Evolutionary conservation across 108 stramenopile genomes (phyloP).

Genomic region (Epithemia pelagica): DNA sequence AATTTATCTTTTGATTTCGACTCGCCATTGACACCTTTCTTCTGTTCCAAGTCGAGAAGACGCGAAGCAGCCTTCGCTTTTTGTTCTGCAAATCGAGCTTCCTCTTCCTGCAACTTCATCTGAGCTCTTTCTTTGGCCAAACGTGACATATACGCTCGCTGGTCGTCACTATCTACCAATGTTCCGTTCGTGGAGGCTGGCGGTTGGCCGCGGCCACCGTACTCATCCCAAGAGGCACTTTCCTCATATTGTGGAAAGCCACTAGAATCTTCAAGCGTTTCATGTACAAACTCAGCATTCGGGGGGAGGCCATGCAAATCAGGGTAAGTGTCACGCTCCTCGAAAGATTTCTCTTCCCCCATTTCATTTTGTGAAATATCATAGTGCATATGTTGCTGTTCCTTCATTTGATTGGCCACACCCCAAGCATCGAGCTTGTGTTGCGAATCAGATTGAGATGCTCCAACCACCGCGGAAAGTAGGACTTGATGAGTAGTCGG

Average conservation of each 20-base stretch:
- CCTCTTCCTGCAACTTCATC: slow-evolving; percentile 44
- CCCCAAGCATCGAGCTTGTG: slow-evolving; percentile 49
- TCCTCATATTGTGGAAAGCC: background rate
- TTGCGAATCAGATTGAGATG: slow-evolving; percentile 21
- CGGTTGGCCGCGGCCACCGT: slow-evolving; percentile 32
- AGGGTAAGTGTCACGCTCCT: background rate
- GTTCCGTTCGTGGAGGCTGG: background rate
- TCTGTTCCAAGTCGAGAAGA: slow-evolving; percentile 47
- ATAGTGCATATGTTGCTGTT: slow-evolving; percentile 2
- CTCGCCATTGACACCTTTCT: background rate
- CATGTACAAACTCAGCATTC: background rate
- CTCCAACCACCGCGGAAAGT: slow-evolving; percentile 34
- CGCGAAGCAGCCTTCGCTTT: slow-evolving; percentile 41
- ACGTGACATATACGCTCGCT: slow-evolving; percentile 40
- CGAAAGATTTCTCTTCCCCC: background rate
- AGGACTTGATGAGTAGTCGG: slow-evolving; percentile 43
- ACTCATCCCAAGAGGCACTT: slow-evolving; percentile 38
- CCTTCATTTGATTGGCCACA: slow-evolving; percentile 26
- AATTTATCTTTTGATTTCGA: background rate
- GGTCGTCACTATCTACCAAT: slow-evolving; percentile 8
- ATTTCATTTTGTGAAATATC: background rate
- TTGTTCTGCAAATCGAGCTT: slow-evolving; percentile 36
- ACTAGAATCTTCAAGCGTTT: slow-evolving; percentile 6
- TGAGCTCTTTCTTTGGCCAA: slow-evolving; percentile 62
- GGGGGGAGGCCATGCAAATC: background rate